Evolutionary conservation across 176 grass and related monocot species (phyloP), one percentile per base, ranked within the genome.

Genomic region (Oryza australiensis): DNA sequence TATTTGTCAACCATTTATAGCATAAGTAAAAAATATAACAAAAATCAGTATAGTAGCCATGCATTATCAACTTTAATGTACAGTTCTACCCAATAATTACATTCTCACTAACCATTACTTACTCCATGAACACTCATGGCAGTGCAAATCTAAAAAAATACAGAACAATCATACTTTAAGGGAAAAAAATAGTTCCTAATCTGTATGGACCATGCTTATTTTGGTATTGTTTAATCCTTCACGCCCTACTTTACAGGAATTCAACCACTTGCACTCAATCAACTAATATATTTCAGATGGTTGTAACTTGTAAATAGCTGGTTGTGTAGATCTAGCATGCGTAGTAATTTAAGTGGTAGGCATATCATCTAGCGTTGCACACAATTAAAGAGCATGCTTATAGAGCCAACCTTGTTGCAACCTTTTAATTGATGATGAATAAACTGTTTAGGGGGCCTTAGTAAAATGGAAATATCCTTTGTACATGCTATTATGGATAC

Each of bases 1-100:
- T 78, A 29, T 75, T 43, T 42, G 77, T 24, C 32, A 76, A 76
- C 68, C 53, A 76, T 89, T 55, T 82, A 76, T 75, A 71, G 64
- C 11, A 76, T 62, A 84, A 46, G 27, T 7, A 3, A 20, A 37
- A 62, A 73, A 13, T 8, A 26, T 42, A 60, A 71, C 37, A 42
- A 46, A 65, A 64, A 53, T 30, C 22, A 75, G 75, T 59, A 80
- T 11, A 4, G 5, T 64, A 46, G 41, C 63, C 69, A 70, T 64
- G 49, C n/a, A 12, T 1, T 68, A 33, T 51, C 55, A 80, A 70
- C 45, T 69, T 46, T 62, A 49, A 27, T 30, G 27, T 46, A 16
- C 33, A 83, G 60, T 32, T n/a, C 26, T 59, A 43, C 45, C 49
- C 62, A 77, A 55, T 24, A 33, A 64, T 76, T 62, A 80, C 29